phyloP scores from a whole-genome alignment of 805 yeast species.

The Saccharomycopsis sp. region DNA sequence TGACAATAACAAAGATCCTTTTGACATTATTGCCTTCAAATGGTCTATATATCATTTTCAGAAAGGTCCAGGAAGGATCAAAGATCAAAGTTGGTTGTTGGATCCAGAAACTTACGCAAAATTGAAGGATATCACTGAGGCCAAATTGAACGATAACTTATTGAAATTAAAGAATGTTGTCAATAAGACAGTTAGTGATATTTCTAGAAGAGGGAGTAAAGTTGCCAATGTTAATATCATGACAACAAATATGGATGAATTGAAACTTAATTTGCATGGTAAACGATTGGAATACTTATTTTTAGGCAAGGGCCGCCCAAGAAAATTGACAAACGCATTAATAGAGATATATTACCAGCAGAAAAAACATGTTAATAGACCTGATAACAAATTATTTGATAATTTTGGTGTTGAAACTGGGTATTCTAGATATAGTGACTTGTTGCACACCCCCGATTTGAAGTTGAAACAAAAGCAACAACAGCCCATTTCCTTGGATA shows the following conservation, averaged over 20 bases:
- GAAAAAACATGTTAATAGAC: slow-evolving; percentile 12
- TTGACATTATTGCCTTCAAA: slow-evolving; percentile 65
- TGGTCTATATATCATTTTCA: slow-evolving; percentile 71
- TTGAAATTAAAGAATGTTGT: slow-evolving; percentile 58
- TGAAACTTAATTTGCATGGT: slow-evolving; percentile 28
- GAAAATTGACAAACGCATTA: slow-evolving; percentile 31
- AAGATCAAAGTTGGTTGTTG: slow-evolving; percentile 15
- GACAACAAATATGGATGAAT: slow-evolving; percentile 30
- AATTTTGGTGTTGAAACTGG: slow-evolving; percentile 4
- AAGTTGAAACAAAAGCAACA: neutral
- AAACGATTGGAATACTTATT: slow-evolving; percentile 27
- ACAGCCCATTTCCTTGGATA: neutral
- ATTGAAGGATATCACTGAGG: slow-evolving; percentile 41
- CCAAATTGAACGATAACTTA: slow-evolving; percentile 34
- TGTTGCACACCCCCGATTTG: neutral
- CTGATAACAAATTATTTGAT: slow-evolving; percentile 4
- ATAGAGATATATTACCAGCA: slow-evolving; percentile 32
- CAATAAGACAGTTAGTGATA: slow-evolving; percentile 67
- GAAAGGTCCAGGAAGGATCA: slow-evolving; percentile 33
- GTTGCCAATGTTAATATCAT: slow-evolving; percentile 29
- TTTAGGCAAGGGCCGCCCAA: slow-evolving; percentile 31
- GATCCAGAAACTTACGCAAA: slow-evolving; percentile 23
- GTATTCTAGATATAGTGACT: neutral
- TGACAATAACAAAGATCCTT: slow-evolving; percentile 59
- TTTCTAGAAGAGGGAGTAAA: slow-evolving; percentile 30